Evolutionary conservation across 352 stramenopile genomes (phyloP).

Genomic region (Plasmopara halstedii): DNA sequence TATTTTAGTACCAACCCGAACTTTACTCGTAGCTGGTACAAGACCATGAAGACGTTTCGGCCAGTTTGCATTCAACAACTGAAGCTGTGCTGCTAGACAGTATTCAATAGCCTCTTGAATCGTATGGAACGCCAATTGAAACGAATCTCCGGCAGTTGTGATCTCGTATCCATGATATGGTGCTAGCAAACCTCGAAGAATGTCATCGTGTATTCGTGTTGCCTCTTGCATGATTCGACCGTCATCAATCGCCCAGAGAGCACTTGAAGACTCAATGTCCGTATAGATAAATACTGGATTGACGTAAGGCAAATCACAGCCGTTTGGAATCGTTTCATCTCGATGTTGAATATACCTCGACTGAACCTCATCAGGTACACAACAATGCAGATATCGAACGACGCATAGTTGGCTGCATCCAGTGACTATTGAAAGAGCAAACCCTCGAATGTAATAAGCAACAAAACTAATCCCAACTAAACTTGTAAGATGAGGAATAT

Average conservation of each 20-base stretch:
- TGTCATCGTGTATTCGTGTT: constrained; percentile 32
- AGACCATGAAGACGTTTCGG: constrained; percentile 35
- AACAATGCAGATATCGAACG: constrained; percentile 21
- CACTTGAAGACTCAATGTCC: constrained; percentile 50
- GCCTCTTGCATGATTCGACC: constrained; percentile 30
- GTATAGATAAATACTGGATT: constrained; percentile 52
- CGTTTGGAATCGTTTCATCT: constrained; percentile 1
- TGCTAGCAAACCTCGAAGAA: constrained; percentile 20
- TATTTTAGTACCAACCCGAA: constrained; percentile 13
- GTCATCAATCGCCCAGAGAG: constrained; percentile 29
- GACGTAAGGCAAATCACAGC: constrained; percentile 6
- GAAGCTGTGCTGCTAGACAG: constrained; percentile 37
- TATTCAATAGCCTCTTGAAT: constrained; percentile 45
- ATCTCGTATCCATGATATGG: constrained; percentile 57
- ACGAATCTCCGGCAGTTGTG: constrained; percentile 52
- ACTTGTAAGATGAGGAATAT: constrained; percentile 6
- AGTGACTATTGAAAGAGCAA: constrained; percentile 31
- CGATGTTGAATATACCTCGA: constrained; percentile 19
- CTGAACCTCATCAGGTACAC: constrained; percentile 28
- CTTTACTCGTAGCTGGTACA: constrained; percentile 29
- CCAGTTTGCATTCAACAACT: constrained; percentile 42
- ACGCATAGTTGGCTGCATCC: constrained; percentile 40
- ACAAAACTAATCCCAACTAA: constrained; percentile 27
- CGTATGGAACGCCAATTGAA: constrained; percentile 54
- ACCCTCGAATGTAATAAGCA: constrained; percentile 35